These are phyloP conservation scores for Cephaloascus fragrans DNA, from an alignment of 805 yeast species.

Conservation along the genomic window DNA sequence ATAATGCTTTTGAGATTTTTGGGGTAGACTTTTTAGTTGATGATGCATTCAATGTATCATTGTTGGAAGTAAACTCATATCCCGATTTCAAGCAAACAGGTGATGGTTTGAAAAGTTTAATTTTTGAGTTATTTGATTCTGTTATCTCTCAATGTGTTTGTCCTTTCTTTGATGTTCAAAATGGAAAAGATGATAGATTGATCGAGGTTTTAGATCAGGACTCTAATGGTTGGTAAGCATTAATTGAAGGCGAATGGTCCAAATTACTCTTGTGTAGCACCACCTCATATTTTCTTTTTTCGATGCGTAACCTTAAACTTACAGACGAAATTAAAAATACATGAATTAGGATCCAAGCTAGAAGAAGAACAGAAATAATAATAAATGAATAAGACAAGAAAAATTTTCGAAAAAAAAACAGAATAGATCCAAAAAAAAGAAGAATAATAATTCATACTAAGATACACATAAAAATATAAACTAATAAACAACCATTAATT, in stretches of 20 bases:
- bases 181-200: conserved; percentile 11
- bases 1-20: conserved; percentile 75
- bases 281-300: too few species aligned
- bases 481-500: background rate
- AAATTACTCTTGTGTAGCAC: too few species aligned
- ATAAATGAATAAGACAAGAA: too few species aligned
- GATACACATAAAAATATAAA: background rate
- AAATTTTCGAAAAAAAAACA: too few species aligned
- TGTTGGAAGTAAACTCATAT: conserved; percentile 84
- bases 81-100: conserved; percentile 99
- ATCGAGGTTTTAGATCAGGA: conserved; percentile 26
- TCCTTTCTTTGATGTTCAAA: conserved; percentile 29
- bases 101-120: conserved; percentile 51
- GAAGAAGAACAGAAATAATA: background rate
- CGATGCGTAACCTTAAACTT: too few species aligned
- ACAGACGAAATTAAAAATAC: too few species aligned
- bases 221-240: conserved; percentile 19
- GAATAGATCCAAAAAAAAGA: too few species aligned
- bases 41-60: conserved; percentile 37
- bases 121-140: conserved; percentile 55
- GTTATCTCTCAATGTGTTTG: conserved; percentile 38
- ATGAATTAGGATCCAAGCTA: background rate
- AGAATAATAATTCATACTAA: background rate
- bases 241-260: too few species aligned
- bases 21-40: conserved; percentile 86